Base-by-base conservation (phyloP, 2,329 filamentous ascomycete species). In the Pseudogymnoascus pannorum region DNA sequence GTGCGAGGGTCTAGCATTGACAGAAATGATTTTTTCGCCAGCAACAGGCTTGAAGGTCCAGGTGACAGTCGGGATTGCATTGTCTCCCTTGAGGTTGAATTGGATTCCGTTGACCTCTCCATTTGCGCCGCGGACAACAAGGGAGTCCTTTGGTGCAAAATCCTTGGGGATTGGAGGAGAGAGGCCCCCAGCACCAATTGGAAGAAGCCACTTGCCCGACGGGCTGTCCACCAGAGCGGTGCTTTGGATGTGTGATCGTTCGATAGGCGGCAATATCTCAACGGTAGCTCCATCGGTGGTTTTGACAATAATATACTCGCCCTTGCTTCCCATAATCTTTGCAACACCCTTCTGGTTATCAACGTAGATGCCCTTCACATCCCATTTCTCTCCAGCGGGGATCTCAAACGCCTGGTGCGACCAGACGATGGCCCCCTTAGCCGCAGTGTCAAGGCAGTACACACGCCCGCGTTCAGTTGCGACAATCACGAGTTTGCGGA, bases 401-500 rank as follows among this genome's bases (percentile, higher is more conserved):
- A 87, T 79, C 12, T 87, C 77, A 33, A 83, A 79, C 0, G 86
- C 83, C 65, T 87, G 81, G 54, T 82, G 79, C 51, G 84, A 87
- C 94, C 94, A 97, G 16, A 89, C 75, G 8, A 96, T 78, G 35
- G 80, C 80, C 3, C 92, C 92, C 11, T 87, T 80, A 63, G 86
- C 87, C 22, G 87, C 90, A 33, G 87, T 85, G 72, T 96, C 87
- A 18, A 99, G 77, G 2, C 87, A 91, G 66, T 92, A 88, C 16
- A 97, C 76, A 66, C 89, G 87, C 12, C 92, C 92, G 61, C 86
- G 87, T 60, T 84, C 81, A 1, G 92, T 96, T 5, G 88, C 92
- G 58, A 96, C 78, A 62, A 97, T 79, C 5, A 92, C 83, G 31
- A 93, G 77, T 75, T 96, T 96, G 73, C 90, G 87, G 75, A 97